Evolutionary conservation across 164 flowering plant species (phyloP), one percentile per base, ranked within the genome.

Genomic region (Saururus chinensis): DNA sequence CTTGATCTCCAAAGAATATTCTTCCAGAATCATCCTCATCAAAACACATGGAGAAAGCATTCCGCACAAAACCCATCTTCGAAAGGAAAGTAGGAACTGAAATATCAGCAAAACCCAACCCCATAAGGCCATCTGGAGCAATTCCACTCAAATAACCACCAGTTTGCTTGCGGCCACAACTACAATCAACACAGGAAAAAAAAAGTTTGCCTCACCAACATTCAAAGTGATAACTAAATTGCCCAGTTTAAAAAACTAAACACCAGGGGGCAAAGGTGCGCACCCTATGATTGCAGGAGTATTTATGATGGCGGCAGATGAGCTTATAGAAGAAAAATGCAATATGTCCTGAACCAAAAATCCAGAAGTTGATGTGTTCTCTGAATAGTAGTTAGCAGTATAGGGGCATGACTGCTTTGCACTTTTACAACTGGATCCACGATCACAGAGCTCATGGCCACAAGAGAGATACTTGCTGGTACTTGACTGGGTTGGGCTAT

Each of bases 81-180:
- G 97, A 84, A 74, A 93, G 85, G 59, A 75, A 74, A 78, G 89
- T 88, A 41, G 92, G 92, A 65, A 93, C 86, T 35, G 98, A 86
- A 64, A 85, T 77, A 40, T 90, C 80, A 57, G 89, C 91, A 67
- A 82, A 78, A 21, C 98, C 98, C 61, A 90, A 76, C 61, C 98
- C 97, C 78, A 93, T 72, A n/a, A 93, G 82, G 74, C 98, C 98
- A 84, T 93, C 95, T 40, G 98, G 98, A 53, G 98, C 98, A 62
- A 79, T 80, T 42, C 98, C 95, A 62, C 84, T 80, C 67, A 89
- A 80, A 83, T 82, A 89, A 64, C 76, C 80, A 67, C 98, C 98
- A 77, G 79, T 92, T 72, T 93, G 98, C 75, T 76, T 85, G 81
- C 76, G 82, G 30, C 98, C 98, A 83, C 98, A 93, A 45, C 98